phyloP scores from a whole-genome alignment of 2,329 filamentous ascomycete genomes.

The Trichoderma pleuroti region DNA sequence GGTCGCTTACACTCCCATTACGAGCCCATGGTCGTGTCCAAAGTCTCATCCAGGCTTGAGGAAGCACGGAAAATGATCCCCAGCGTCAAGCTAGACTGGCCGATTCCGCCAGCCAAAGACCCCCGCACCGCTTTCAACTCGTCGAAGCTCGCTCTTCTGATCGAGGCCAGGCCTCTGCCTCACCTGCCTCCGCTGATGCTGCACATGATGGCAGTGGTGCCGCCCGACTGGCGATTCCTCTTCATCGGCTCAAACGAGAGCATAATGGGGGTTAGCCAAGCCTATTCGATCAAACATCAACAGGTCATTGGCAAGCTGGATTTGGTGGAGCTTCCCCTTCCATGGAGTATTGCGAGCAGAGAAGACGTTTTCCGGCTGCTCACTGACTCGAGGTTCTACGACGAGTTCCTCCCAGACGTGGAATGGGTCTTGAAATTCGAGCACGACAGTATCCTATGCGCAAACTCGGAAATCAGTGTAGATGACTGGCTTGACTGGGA shows the following conservation, averaged over 20 bases:
- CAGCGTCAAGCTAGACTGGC: conserved; percentile 40
- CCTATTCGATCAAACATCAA: conserved; percentile 47
- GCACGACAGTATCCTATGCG: conserved; percentile 54
- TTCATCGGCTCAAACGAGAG: conserved; percentile 53
- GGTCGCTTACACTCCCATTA: conserved; percentile 36
- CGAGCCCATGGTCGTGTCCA: conserved; percentile 40
- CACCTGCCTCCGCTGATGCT: conserved; percentile 51
- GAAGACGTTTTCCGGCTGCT: conserved; percentile 48
- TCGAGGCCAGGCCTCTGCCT: conserved; percentile 50
- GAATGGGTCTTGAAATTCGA: conserved; percentile 56
- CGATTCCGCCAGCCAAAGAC: conserved; percentile 26
- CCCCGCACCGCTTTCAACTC: conserved; percentile 41
- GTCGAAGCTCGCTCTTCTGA: conserved; percentile 53
- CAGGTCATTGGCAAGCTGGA: conserved; percentile 50
- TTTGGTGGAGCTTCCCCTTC: conserved; percentile 46
- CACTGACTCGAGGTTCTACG: conserved; percentile 51
- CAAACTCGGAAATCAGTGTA: conserved; percentile 49
- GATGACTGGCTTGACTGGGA: conserved; percentile 54
- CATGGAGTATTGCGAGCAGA: conserved; percentile 45
- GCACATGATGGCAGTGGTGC: conserved; percentile 55
- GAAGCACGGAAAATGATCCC: conserved; percentile 41
- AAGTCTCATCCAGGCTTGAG: conserved; percentile 37
- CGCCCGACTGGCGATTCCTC: conserved; percentile 55
- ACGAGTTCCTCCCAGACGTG: conserved; percentile 46
- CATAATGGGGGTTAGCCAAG: conserved; percentile 42